A percentile compares a stretch with the other conserved stretches of the same genome.
Conservation (phyloP, 106 monocot genomes). For the Dendrobium nobile region DNA sequence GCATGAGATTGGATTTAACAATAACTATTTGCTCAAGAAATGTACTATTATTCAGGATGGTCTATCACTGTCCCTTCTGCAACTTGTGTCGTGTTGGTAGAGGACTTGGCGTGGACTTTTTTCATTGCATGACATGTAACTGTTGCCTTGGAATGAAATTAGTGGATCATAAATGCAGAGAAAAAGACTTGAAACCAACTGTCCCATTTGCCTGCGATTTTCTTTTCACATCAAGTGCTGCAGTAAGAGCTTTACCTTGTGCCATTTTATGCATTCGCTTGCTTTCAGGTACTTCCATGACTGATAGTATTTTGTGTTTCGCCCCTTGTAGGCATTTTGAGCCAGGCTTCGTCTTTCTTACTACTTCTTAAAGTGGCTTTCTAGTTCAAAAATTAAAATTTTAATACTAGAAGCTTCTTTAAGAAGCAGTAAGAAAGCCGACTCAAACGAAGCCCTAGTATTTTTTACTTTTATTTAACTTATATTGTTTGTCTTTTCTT, state of each 20-base stretch:
- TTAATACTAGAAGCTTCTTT: too few relatives aligned
- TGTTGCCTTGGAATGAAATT: constrained; percentile 97
- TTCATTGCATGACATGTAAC: constrained; percentile 98
- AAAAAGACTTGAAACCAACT: constrained; percentile 86
- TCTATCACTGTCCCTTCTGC: constrained; percentile 99
- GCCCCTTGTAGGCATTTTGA: constrained; percentile 48
- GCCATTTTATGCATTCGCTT: constrained; percentile 99
- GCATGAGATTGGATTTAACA: not conserved
- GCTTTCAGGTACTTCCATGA: constrained; percentile 97
- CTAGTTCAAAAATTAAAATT: too few relatives aligned
- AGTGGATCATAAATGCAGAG: constrained; percentile 82
- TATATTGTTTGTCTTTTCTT: constrained; percentile 2
- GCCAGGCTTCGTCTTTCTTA: not conserved
- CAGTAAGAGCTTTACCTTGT: constrained; percentile 84
- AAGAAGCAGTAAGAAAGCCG: too few relatives aligned
- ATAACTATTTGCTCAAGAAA: not conserved
- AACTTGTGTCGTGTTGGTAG: constrained; percentile 94
- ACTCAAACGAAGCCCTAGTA: constrained; percentile 13
- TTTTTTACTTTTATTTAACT: constrained; percentile 97
- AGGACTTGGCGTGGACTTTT: constrained; percentile 93
- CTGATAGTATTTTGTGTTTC: constrained; percentile 57
- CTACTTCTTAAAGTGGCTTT: too few relatives aligned
- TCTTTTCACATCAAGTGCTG: constrained; percentile 86
- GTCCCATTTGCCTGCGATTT: constrained; percentile 98
- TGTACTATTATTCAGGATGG: constrained; percentile 39